Conservation (phyloP, 768 basidiomycete genomes). For the Calocera viscosa region DNA sequence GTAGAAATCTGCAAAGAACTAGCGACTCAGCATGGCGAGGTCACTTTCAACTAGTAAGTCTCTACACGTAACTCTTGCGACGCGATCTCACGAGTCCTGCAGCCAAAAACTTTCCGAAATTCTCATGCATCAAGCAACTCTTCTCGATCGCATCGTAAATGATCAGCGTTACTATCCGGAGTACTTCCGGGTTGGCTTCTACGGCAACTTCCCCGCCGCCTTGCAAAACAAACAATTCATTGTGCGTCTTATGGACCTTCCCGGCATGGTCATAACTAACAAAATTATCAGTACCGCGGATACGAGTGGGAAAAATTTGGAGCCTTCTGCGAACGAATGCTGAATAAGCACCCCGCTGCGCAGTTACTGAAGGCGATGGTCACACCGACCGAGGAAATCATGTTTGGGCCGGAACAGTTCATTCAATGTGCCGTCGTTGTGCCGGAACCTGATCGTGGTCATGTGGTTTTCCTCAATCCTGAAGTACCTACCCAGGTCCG, state of each 20-base stretch:
- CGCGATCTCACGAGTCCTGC: conserved; percentile 13
- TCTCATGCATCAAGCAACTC: conserved; percentile 70
- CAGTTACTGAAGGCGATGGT: conserved; percentile 59
- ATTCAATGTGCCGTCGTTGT: conserved; percentile 79
- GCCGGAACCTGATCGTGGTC: conserved; percentile 68
- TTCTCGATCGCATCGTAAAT: conserved; percentile 73
- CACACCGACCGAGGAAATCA: conserved; percentile 70
- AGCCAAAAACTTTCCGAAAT: conserved; percentile 77
- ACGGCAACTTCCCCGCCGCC: conserved; percentile 77
- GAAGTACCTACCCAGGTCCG: conserved; percentile 70
- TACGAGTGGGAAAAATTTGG: conserved; percentile 91
- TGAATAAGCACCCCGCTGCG: conserved; percentile 78
- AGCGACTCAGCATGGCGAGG: conserved; percentile 71
- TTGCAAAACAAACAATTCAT: conserved; percentile 85
- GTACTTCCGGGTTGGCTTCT: conserved; percentile 89
- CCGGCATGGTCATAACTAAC: neutral
- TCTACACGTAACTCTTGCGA: neutral
- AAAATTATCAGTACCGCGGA: conserved; percentile 61
- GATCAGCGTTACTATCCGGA: conserved; percentile 79
- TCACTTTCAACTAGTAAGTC: conserved; percentile 81
- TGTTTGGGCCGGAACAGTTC: conserved; percentile 65
- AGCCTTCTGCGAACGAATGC: conserved; percentile 80
- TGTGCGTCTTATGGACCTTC: conserved; percentile 35
- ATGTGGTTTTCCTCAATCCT: conserved; percentile 71
- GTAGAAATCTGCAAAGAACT: conserved; percentile 89